Evolutionary conservation across 2,329 filamentous ascomycete genomes (phyloP).

Genomic region (Ceratocystis destructans): DNA sequence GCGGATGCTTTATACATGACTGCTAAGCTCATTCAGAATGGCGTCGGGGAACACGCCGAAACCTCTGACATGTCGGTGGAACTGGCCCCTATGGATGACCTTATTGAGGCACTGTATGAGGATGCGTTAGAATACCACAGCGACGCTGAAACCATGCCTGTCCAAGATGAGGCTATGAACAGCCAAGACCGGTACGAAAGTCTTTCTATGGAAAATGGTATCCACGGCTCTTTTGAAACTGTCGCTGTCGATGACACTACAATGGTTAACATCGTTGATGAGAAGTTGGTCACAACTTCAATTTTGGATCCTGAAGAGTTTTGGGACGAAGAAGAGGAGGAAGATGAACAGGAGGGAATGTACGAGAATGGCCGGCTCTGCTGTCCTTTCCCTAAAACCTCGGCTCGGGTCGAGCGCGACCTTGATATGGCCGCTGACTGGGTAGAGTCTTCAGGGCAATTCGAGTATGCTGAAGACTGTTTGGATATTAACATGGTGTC

Average conservation of each 20-base stretch:
- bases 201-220: background rate
- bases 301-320: conserved; percentile 50
- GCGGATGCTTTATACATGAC: conserved; percentile 22
- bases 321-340: conserved; percentile 67
- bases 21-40: conserved; percentile 23
- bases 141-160: conserved; percentile 20
- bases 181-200: background rate
- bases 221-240: background rate
- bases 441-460: conserved; percentile 53
- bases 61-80: background rate
- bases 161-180: background rate
- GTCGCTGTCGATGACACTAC: background rate
- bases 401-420: conserved; percentile 55
- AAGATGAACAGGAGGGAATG: conserved; percentile 34
- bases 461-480: conserved; percentile 73
- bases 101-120: conserved; percentile 32
- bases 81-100: conserved; percentile 25
- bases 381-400: conserved; percentile 59
- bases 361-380: conserved; percentile 47
- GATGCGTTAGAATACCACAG: conserved; percentile 34
- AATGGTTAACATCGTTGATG: conserved; percentile 9
- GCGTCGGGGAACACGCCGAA: background rate
- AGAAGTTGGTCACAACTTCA: conserved; percentile 11
- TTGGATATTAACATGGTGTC: conserved; percentile 97
- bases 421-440: conserved; percentile 50